A percentile compares a stretch with the other conserved stretches of the same genome.
phyloP scores from a whole-genome alignment of 495 filamentous ascomycete genomes.

The Pyrenula aspistea region DNA sequence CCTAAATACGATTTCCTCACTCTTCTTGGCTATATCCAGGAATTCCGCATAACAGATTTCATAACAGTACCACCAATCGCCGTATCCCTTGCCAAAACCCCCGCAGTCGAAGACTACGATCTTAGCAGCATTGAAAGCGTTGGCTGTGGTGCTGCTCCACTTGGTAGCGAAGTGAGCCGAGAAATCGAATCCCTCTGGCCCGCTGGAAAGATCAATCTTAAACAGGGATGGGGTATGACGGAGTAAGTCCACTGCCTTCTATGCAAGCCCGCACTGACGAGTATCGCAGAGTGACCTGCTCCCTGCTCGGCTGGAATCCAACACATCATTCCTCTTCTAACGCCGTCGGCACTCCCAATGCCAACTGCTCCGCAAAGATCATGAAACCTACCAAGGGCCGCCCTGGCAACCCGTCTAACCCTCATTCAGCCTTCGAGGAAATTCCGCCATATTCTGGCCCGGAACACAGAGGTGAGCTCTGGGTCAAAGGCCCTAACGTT shows the following conservation, averaged over 20 bases:
- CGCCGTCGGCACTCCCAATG: conserved; percentile 55
- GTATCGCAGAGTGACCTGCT: conserved; percentile 44
- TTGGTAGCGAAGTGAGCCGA: conserved; percentile 47
- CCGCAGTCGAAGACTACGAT: conserved; percentile 51
- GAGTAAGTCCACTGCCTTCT: conserved; percentile 33
- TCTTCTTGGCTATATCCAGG: conserved; percentile 57
- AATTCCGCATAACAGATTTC: conserved; percentile 53
- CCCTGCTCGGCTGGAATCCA: conserved; percentile 48
- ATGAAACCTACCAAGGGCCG: conserved; percentile 19
- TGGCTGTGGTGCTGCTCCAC: conserved; percentile 50
- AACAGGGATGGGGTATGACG: conserved; percentile 82
- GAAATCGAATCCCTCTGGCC: conserved; percentile 49
- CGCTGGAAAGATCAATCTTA: conserved; percentile 42
- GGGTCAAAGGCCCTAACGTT: conserved; percentile 53
- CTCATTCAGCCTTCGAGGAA: neutral
- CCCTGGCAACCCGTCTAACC: neutral
- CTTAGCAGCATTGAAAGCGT: conserved; percentile 48
- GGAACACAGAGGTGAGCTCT: conserved; percentile 51
- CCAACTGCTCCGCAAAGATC: conserved; percentile 56
- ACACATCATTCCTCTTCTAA: conserved; percentile 16
- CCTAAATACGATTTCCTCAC: conserved; percentile 57
- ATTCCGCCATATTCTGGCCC: conserved; percentile 10
- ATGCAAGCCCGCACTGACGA: conserved; percentile 3
- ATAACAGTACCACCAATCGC: conserved; percentile 57
- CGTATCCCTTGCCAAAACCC: conserved; percentile 60